Percentiles rank a stretch among this genome's conserved stretches.
Evolutionary conservation across 2,329 filamentous ascomycete genomes (phyloP).

Genomic region (Gyromitra esculenta): DNA sequence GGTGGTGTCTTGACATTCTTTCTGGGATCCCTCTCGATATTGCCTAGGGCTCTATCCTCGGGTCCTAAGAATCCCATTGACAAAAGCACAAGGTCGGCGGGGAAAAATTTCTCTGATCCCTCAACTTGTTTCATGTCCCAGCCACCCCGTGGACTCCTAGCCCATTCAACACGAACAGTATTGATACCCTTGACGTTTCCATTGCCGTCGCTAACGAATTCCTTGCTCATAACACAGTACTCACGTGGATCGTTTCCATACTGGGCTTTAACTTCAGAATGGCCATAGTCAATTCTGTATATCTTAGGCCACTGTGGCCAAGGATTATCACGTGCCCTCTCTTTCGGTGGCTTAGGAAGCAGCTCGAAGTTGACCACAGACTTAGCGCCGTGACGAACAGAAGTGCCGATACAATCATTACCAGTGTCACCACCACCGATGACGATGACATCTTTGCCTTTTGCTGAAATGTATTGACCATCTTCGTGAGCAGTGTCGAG

Average conservation of each 20-base stretch:
- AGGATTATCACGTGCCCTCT: conserved; percentile 92
- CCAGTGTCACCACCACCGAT: conserved; percentile 98
- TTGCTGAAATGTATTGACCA: conserved; percentile 88
- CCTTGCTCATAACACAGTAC: conserved; percentile 98
- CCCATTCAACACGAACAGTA: conserved; percentile 95
- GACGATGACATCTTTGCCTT: conserved; percentile 94
- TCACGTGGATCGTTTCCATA: conserved; percentile 96
- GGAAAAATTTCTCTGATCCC: conserved; percentile 94
- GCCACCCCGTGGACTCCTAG: conserved; percentile 83
- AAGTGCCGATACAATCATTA: conserved; percentile 97
- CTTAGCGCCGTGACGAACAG: conserved; percentile 92
- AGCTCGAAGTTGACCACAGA: conserved; percentile 97
- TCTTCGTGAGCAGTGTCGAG: conserved; percentile 89
- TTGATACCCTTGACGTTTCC: conserved; percentile 96
- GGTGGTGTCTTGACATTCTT: conserved; percentile 96
- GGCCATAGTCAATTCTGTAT: conserved; percentile 98
- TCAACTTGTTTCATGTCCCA: conserved; percentile 99
- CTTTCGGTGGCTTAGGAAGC: conserved; percentile 86
- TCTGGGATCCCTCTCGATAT: conserved; percentile 87
- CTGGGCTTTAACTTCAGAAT: conserved; percentile 94
- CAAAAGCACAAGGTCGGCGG: conserved; percentile 89
- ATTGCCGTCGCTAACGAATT: conserved; percentile 88
- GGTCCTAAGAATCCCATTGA: conserved; percentile 98
- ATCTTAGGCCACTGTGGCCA: conserved; percentile 99
- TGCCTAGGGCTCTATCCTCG: conserved; percentile 84